A percentile compares a stretch with the other conserved stretches of the same genome.
These are phyloP conservation scores for Ogataea polymorpha DNA, from an alignment of 805 yeast genomes.

Conservation along the genomic window DNA sequence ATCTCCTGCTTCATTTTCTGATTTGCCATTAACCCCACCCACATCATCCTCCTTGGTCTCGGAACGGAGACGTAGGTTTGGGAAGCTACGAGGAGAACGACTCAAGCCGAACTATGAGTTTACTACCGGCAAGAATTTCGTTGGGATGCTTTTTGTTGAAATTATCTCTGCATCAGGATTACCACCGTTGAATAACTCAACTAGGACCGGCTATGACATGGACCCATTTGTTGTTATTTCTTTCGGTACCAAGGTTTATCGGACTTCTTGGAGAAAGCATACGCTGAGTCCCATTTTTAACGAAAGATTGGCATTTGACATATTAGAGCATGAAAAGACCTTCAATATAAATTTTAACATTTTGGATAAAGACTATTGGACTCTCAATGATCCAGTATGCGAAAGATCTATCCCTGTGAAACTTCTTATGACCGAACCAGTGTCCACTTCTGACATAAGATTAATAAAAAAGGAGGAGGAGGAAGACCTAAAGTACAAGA, in stretches of 20 bases:
- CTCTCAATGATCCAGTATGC: slow-evolving; percentile 83
- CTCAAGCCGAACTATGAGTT: slow-evolving; percentile 33
- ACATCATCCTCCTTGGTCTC: slow-evolving; percentile 7
- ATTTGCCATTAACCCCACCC: slow-evolving; percentile 18
- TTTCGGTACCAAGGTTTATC: slow-evolving; percentile 81
- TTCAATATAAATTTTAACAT: slow-evolving; percentile 70
- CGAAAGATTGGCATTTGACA: slow-evolving; percentile 77
- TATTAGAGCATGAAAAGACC: slow-evolving; percentile 59
- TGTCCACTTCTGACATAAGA: slow-evolving; percentile 11
- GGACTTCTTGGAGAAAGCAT: slow-evolving; percentile 83
- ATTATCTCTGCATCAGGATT: slow-evolving; percentile 69
- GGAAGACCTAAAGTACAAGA: slow-evolving; percentile 10
- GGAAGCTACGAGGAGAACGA: slow-evolving; percentile 10
- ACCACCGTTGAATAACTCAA: slow-evolving; percentile 72
- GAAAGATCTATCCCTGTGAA: slow-evolving; percentile 52
- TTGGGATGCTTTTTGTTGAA: slow-evolving; percentile 77
- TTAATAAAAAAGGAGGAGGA: slow-evolving; percentile 16
- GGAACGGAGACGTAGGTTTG: slow-evolving; percentile 12
- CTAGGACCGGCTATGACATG: slow-evolving; percentile 84
- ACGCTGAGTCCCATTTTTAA: slow-evolving; percentile 78
- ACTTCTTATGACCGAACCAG: slow-evolving; percentile 25
- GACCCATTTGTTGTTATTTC: slow-evolving; percentile 94
- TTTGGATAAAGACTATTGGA: slow-evolving; percentile 78
- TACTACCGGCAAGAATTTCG: slow-evolving; percentile 36
- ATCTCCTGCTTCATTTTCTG: slow-evolving; percentile 20